These are phyloP conservation scores for Ophiostoma piceae DNA, from an alignment of 2,329 filamentous ascomycete genomes.

Conservation along the genomic window DNA sequence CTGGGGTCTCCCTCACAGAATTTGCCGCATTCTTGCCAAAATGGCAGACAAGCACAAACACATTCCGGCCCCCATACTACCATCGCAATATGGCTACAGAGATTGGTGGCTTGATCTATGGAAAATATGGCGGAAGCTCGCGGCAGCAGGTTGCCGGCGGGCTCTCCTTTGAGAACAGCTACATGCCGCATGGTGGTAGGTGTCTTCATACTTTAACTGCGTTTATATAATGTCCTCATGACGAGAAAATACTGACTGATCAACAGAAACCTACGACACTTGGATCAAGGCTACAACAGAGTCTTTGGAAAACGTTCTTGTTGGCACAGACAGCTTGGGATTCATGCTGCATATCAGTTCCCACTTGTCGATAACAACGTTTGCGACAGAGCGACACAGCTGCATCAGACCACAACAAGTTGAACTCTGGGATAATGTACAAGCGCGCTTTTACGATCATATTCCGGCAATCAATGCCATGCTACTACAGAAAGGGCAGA, in stretches of 20 bases:
- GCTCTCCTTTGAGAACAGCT: conserved; percentile 34
- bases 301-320: conserved; percentile 19
- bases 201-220: too few species aligned
- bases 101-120: conserved; percentile 49
- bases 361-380: conserved; percentile 18
- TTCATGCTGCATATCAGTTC: conserved; percentile 27
- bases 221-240: too few species aligned
- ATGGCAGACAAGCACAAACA: conserved; percentile 58
- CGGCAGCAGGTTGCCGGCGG: conserved; percentile 31
- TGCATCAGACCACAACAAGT: conserved; percentile 15
- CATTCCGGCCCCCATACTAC: conserved; percentile 62
- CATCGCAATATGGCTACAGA: conserved; percentile 56
- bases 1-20: conserved; percentile 43
- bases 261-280: conserved; percentile 31
- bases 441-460: conserved; percentile 21
- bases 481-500: neutral
- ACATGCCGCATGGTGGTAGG: conserved; percentile 36
- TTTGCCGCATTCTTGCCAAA: conserved; percentile 63
- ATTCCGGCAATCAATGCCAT: conserved; percentile 19
- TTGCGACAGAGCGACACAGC: conserved; percentile 18
- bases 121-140: conserved; percentile 33
- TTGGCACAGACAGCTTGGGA: conserved; percentile 19
- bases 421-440: conserved; percentile 19
- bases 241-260: neutral
- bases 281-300: conserved; percentile 31